Evolutionary conservation across 345 rosid genomes (phyloP).

Genomic region (Luvunga scandens): DNA sequence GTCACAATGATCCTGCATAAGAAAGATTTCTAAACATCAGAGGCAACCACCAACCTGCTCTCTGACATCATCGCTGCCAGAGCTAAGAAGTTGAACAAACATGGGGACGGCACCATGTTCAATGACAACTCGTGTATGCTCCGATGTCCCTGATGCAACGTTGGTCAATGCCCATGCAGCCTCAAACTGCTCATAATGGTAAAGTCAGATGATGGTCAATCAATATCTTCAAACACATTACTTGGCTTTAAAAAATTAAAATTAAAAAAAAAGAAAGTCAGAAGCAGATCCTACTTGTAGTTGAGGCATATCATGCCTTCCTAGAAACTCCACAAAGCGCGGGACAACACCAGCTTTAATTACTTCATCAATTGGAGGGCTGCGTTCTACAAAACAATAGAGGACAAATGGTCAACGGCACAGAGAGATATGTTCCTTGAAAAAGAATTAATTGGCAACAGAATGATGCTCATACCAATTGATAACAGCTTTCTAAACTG

Average conservation of each 20-base stretch:
- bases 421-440: not conserved
- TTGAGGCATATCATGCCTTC: slow-evolving; percentile 70
- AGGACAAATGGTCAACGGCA: not conserved
- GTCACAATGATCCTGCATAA: not conserved
- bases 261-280: slow-evolving; percentile 15
- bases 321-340: slow-evolving; percentile 77
- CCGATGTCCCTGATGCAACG: slow-evolving; percentile 88
- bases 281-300: slow-evolving; percentile 47
- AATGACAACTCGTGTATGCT: slow-evolving; percentile 76
- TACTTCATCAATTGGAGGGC: slow-evolving; percentile 91
- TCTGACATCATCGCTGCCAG: slow-evolving; percentile 81
- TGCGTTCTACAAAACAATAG: slow-evolving; percentile 49
- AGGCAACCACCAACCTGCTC: slow-evolving; percentile 58
- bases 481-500: slow-evolving; percentile 79
- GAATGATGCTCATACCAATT: slow-evolving; percentile 44
- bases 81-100: slow-evolving; percentile 77
- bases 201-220: slow-evolving; percentile 12
- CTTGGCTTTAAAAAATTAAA: not conserved
- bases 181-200: slow-evolving; percentile 55
- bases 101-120: slow-evolving; percentile 78
- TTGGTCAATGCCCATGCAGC: slow-evolving; percentile 95
- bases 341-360: slow-evolving; percentile 79
- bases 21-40: not conserved
- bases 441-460: not conserved
- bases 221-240: slow-evolving; percentile 1